Conservation (phyloP, 176 grass and related monocot genomes). For the Leersia perrieri region DNA sequence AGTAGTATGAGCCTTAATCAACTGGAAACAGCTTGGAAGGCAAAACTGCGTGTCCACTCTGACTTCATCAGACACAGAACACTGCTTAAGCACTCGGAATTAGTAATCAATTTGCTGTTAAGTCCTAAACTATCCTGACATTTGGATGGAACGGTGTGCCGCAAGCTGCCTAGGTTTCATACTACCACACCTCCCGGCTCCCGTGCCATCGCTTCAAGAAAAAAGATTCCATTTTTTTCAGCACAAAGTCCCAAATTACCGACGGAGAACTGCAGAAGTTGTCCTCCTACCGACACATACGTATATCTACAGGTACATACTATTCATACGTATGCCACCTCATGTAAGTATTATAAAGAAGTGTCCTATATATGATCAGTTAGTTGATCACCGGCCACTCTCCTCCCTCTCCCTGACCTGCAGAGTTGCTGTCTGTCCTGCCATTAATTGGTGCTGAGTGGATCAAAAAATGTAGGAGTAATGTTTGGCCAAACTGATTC, state of each 20-base stretch:
- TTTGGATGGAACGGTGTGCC: neutral
- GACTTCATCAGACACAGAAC: neutral
- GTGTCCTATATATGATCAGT: neutral
- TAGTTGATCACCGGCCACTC: conserved; percentile 10
- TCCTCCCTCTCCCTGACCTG: neutral
- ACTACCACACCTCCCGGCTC: neutral
- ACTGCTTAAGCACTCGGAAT: neutral
- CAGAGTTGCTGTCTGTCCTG: neutral
- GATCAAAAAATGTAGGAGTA: neutral
- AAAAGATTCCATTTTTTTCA: neutral
- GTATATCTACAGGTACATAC: neutral
- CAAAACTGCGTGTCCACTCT: neutral
- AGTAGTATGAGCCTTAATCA: neutral
- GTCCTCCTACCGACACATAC: neutral
- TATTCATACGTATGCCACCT: neutral
- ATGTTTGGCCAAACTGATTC: neutral
- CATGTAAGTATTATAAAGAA: conserved; percentile 9
- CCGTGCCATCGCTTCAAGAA: neutral
- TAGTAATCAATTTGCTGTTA: neutral
- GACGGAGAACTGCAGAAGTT: neutral
- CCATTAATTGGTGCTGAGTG: neutral
- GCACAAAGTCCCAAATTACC: neutral
- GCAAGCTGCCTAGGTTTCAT: conserved; percentile 20
- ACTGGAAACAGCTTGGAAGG: neutral
- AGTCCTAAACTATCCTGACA: conserved; percentile 10